Conservation (phyloP, 768 basidiomycete species). For the Hydnum rufescens region DNA sequence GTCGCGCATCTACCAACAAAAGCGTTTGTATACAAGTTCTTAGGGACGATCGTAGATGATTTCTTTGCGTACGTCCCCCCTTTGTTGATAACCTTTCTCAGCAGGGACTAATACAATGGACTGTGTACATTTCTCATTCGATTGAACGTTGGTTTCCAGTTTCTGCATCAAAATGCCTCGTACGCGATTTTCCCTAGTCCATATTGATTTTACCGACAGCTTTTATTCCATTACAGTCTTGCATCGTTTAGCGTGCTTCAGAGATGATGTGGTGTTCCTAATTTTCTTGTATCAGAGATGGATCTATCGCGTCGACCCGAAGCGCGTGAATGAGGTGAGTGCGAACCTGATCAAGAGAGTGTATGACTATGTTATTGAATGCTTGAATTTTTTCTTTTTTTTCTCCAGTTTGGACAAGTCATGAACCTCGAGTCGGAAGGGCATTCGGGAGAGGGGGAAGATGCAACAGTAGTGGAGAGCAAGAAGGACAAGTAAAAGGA, state of each 20-base stretch:
- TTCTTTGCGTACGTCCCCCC: constrained; percentile 51
- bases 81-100: neutral
- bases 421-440: constrained; percentile 2
- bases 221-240: too few relatives aligned
- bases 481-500: constrained; percentile 8
- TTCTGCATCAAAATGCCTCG: constrained; percentile 99
- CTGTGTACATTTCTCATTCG: constrained; percentile 6
- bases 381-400: neutral
- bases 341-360: constrained; percentile 29
- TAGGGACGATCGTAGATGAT: constrained; percentile 82
- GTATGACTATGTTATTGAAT: neutral
- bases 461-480: constrained; percentile 6
- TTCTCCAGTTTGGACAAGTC: neutral
- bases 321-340: constrained; percentile 91
- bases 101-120: neutral
- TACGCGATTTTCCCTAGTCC: too few relatives aligned
- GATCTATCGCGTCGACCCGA: constrained; percentile 93
- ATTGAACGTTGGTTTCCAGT: constrained; percentile 21
- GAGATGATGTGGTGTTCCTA: constrained; percentile 77
- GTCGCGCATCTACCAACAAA: constrained; percentile 99
- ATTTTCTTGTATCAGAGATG: constrained; percentile 91
- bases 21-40: constrained; percentile 88
- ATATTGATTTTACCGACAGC: too few relatives aligned
- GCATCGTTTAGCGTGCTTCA: constrained; percentile 49
- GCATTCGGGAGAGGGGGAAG: constrained; percentile 13